These are phyloP conservation scores for Porodaedalea pini DNA, from an alignment of 1,284 basidiomycete species.

Conservation along the genomic window DNA sequence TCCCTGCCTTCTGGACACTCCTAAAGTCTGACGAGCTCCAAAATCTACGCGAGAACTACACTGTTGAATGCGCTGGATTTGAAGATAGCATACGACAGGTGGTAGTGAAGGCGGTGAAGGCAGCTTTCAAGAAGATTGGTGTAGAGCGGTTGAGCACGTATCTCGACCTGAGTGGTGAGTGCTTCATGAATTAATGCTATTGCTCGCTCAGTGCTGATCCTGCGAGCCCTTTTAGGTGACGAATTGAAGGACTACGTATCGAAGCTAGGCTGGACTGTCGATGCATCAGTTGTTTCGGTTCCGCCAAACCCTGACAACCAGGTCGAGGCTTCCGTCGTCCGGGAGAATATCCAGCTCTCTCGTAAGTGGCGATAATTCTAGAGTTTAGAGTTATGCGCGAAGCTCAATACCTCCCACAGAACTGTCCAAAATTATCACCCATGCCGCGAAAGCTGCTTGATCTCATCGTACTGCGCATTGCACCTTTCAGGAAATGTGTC, in stretches of 20 bases:
- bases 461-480: slow-evolving; percentile 2
- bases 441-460: slow-evolving; percentile 49
- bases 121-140: slow-evolving; percentile 76
- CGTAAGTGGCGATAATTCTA: slow-evolving; percentile 54
- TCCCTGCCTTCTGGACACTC: slow-evolving; percentile 83
- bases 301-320: slow-evolving; percentile 93
- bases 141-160: slow-evolving; percentile 68
- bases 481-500: background rate
- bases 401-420: slow-evolving; percentile 44
- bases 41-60: slow-evolving; percentile 78
- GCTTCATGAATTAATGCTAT: slow-evolving; percentile 23
- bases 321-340: slow-evolving; percentile 90
- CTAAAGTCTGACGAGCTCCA: slow-evolving; percentile 69
- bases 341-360: slow-evolving; percentile 84
- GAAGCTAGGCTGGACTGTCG: slow-evolving; percentile 73
- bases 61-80: slow-evolving; percentile 76
- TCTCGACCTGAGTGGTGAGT: slow-evolving; percentile 63
- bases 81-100: slow-evolving; percentile 78
- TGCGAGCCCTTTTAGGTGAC: slow-evolving; percentile 37
- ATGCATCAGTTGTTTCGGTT: slow-evolving; percentile 61
- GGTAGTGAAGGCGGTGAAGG: slow-evolving; percentile 71
- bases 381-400: slow-evolving; percentile 10
- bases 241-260: slow-evolving; percentile 65
- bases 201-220: slow-evolving; percentile 14
- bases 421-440: slow-evolving; percentile 79